Evolutionary conservation across 257 asterid species (phyloP).

Genomic region (Fraxinus cuspidata): DNA sequence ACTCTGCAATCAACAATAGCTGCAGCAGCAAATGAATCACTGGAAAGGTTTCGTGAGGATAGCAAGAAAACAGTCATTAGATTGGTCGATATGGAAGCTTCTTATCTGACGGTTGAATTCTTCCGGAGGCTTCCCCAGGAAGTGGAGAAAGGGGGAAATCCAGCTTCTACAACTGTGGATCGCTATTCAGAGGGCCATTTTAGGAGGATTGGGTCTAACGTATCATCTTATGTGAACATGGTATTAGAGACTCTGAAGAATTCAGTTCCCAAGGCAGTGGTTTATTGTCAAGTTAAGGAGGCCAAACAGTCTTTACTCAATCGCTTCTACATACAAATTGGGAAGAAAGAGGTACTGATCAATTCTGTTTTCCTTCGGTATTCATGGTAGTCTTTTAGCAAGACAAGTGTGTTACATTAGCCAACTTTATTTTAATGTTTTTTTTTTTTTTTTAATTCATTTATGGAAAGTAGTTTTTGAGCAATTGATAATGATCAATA

Average conservation of each 20-base stretch:
- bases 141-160: conserved; percentile 48
- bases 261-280: conserved; percentile 88
- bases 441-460: neutral
- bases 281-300: conserved; percentile 87
- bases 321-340: conserved; percentile 68
- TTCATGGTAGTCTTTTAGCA: neutral
- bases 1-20: conserved; percentile 77
- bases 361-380: neutral
- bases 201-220: conserved; percentile 88
- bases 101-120: conserved; percentile 86
- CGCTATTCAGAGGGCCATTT: conserved; percentile 74
- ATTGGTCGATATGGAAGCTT: conserved; percentile 88
- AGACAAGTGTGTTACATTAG: too few species aligned
- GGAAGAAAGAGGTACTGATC: conserved; percentile 71
- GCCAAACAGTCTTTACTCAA: conserved; percentile 74
- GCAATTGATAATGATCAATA: neutral
- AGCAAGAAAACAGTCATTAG: conserved; percentile 74
- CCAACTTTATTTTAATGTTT: neutral
- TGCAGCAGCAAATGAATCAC: conserved; percentile 70
- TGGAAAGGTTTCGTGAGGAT: conserved; percentile 83
- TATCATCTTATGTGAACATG: conserved; percentile 75
- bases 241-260: conserved; percentile 67
- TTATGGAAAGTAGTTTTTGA: neutral
- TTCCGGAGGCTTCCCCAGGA: conserved; percentile 89
- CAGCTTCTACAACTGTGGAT: conserved; percentile 53